Percentiles rank a stretch among this genome's conserved stretches.
Conservation (phyloP, 2,329 filamentous ascomycete genomes). For the Pseudogymnoascus sp. region DNA sequence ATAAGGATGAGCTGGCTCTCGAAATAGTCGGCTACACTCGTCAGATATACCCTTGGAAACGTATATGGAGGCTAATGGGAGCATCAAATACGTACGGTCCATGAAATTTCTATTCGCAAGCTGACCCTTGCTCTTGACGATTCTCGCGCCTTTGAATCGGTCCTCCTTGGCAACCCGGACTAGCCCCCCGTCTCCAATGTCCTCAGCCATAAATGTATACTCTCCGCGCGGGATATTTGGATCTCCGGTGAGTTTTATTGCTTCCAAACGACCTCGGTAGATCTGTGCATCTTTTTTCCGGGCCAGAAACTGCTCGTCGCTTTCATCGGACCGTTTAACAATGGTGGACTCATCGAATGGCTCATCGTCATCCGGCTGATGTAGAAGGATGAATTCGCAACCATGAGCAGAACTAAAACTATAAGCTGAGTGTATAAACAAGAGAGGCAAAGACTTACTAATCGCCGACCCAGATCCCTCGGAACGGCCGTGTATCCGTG, state of each 20-base stretch:
- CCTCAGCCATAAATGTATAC: conserved; percentile 69
- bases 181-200: conserved; percentile 60
- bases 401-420: conserved; percentile 81
- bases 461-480: conserved; percentile 73
- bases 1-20: conserved; percentile 69
- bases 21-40: conserved; percentile 58
- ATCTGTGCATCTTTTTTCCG: conserved; percentile 39
- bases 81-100: conserved; percentile 48
- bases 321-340: conserved; percentile 34
- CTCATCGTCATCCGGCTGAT: conserved; percentile 56
- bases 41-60: neutral
- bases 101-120: conserved; percentile 65
- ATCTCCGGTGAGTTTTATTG: conserved; percentile 87
- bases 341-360: conserved; percentile 33
- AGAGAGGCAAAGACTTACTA: neutral
- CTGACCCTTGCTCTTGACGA: conserved; percentile 69
- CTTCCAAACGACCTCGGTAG: conserved; percentile 63
- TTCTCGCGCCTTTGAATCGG: conserved; percentile 62
- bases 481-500: conserved; percentile 69
- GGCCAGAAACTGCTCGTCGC: conserved; percentile 36
- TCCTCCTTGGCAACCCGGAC: conserved; percentile 55
- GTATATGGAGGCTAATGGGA: neutral
- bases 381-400: conserved; percentile 75
- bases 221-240: conserved; percentile 83
- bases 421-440: neutral